Evolutionary conservation across 169 alveolate species (phyloP).

Genomic region (Theileria orientalis): DNA sequence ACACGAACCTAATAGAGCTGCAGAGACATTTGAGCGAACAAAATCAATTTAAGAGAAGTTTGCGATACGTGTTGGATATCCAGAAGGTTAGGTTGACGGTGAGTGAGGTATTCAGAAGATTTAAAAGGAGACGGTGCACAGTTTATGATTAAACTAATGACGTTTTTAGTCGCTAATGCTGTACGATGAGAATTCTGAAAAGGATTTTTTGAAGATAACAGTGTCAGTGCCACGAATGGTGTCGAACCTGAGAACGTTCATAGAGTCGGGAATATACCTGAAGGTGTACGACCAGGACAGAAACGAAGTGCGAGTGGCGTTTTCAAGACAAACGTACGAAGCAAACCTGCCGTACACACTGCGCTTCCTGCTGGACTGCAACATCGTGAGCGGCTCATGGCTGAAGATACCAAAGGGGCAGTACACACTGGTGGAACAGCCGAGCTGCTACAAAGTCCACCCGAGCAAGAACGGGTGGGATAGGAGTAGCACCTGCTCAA

Average conservation of each 20-base stretch:
- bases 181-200: conserved; percentile 64
- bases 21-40: conserved; percentile 61
- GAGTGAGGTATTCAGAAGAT: neutral
- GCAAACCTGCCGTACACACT: conserved; percentile 95
- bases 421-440: conserved; percentile 2
- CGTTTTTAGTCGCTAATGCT: conserved; percentile 73
- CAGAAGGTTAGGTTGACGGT: conserved; percentile 47
- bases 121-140: too few species aligned
- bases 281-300: conserved; percentile 20
- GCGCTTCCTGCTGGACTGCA: conserved; percentile 93
- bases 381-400: conserved; percentile 97
- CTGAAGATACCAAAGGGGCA: conserved; percentile 62
- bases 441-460: conserved; percentile 20
- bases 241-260: conserved; percentile 75
- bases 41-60: conserved; percentile 68
- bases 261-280: conserved; percentile 77
- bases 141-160: too few species aligned
- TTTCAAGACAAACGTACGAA: conserved; percentile 83
- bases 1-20: neutral
- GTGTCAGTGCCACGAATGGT: conserved; percentile 82
- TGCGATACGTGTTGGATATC: conserved; percentile 66
- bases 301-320: conserved; percentile 25
- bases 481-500: conserved; percentile 44
- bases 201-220: conserved; percentile 78
- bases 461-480: neutral